These are phyloP conservation scores for Spiromastix sp. DNA, from an alignment of 2,329 filamentous ascomycete species.

Conservation along the genomic window DNA sequence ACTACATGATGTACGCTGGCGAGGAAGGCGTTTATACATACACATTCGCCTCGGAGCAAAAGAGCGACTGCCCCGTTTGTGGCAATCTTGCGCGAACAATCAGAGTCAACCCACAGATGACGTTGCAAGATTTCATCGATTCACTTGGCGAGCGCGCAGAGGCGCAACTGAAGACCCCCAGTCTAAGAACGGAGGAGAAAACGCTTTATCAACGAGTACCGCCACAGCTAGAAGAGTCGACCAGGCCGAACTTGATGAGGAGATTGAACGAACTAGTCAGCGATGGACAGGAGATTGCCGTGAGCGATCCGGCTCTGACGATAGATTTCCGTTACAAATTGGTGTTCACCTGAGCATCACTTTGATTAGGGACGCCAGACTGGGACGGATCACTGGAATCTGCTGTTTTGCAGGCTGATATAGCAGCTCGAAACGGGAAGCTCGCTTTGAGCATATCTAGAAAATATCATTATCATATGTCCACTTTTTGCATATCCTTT, in stretches of 20 bases:
- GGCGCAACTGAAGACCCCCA: constrained; percentile 88
- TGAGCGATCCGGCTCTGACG: constrained; percentile 82
- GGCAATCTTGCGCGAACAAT: constrained; percentile 71
- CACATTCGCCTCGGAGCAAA: constrained; percentile 90
- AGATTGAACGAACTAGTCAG: constrained; percentile 67
- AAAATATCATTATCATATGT: not conserved
- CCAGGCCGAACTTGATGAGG: constrained; percentile 68
- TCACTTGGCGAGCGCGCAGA: constrained; percentile 74
- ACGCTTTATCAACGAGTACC: constrained; percentile 87
- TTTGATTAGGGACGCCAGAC: not conserved
- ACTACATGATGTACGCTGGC: constrained; percentile 99
- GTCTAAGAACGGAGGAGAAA: constrained; percentile 67
- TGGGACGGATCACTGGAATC: not conserved
- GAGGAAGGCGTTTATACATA: constrained; percentile 95
- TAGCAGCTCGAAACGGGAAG: not conserved
- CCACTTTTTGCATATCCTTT: too few species aligned
- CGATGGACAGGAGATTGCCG: constrained; percentile 78
- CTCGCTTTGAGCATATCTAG: too few species aligned
- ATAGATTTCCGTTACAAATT: constrained; percentile 57
- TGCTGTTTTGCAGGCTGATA: not conserved
- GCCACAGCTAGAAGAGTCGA: constrained; percentile 71
- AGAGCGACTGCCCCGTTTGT: constrained; percentile 90
- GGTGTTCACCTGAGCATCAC: constrained; percentile 29
- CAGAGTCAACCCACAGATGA: constrained; percentile 57
- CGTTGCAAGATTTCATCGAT: constrained; percentile 75